Percentiles rank a stretch among this genome's conserved stretches.
Conservation (phyloP, 2,329 filamentous ascomycete species). For the Sporothrix variecibatus region DNA sequence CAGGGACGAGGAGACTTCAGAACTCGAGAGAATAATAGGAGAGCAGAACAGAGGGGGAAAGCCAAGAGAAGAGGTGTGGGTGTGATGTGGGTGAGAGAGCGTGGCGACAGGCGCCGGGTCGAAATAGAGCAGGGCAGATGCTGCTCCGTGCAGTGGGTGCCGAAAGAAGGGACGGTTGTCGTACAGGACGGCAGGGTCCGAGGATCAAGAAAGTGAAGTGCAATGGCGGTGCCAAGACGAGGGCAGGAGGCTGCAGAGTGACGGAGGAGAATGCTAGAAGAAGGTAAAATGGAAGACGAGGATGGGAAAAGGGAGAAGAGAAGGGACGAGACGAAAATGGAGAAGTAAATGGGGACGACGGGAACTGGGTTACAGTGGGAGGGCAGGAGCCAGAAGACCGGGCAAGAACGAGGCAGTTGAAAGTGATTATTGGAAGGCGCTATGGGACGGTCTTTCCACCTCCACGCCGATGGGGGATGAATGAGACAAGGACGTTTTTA, state of each 20-base stretch:
- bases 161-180: conserved; percentile 1
- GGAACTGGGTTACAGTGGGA: background rate
- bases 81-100: conserved; percentile 6
- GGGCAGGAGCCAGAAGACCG: background rate
- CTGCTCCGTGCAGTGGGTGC: conserved; percentile 9
- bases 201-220: background rate
- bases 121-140: conserved; percentile 14
- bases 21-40: background rate
- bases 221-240: conserved; percentile 15
- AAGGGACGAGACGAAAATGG: background rate
- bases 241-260: background rate
- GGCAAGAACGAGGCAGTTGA: conserved; percentile 10
- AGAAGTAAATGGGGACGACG: background rate
- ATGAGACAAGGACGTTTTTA: background rate
- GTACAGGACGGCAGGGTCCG: conserved; percentile 12
- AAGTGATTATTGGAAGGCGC: conserved; percentile 12
- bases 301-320: background rate
- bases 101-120: conserved; percentile 6
- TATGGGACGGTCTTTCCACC: background rate
- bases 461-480: background rate
- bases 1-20: background rate
- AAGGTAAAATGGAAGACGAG: background rate
- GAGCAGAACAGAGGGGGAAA: background rate
- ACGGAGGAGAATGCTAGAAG: background rate
- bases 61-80: background rate